Evolutionary conservation across 176 grass and related monocot genomes (phyloP), one percentile per base, ranked within the genome.

Genomic region (Triticum monococcum): DNA sequence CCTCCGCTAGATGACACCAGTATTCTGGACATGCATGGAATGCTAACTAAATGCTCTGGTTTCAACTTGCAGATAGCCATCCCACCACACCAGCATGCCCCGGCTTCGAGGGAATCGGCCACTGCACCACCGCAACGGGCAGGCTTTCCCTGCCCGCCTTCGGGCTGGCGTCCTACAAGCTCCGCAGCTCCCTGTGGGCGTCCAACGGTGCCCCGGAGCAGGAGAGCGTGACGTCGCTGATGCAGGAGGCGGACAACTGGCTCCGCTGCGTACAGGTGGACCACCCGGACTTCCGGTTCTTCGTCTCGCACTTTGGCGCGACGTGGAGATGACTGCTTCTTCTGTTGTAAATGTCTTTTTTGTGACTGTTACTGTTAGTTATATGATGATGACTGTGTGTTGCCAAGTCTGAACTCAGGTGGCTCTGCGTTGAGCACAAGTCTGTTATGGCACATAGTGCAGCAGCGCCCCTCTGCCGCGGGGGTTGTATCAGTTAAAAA

Each of bases 261-360:
- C 87, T 99, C 72, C 86, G 89, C 14, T 30, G 28, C 72, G 72
- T 90, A 63, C 87, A 75, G 8, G 97, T 94, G 38, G 92, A 99
- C 9, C 97, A 99, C 85, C 97, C 97, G 3, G 97, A 97, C 76
- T 99, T 92, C 86, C 82, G 62, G 2, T 99, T 99, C 73, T 99
- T 99, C 5, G 9, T 64, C 40, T 66, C 72, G 59, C 92, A 89
- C 76, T 93, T 83, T 12, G 86, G 83, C 28, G 78, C 83, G 67
- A 45, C 36, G 4, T 91, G 92, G 90, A 93, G 94, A 87, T 99
- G 92, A 93, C 67, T 57, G 0, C 1, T 45, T 2, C 9, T 41
- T 41, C 0, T 45, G 43, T 74, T 94, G 89, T 92, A 97, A 78
- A 91, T 92, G 82, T 54, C 0, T 59, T 59, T 59, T 59, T 59